Percentiles rank a stretch among this genome's conserved stretches.
phyloP scores from a whole-genome alignment of 371 early-diverging fungal species.

The Mucor indicus region DNA sequence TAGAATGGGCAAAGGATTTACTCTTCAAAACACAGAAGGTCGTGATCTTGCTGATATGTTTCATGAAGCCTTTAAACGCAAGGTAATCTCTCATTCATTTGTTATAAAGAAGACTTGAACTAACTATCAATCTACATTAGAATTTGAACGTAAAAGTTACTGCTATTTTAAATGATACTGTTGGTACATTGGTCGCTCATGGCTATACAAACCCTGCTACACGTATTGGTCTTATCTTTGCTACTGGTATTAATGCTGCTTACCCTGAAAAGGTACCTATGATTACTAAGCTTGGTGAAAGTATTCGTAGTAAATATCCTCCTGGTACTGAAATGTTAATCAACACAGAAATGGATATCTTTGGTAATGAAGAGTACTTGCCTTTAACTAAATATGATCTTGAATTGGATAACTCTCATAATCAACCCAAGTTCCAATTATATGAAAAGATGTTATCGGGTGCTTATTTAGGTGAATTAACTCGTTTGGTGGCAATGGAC shows the following conservation, averaged over 20 bases:
- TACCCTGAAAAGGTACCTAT: constrained; percentile 25
- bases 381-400: constrained; percentile 83
- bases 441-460: constrained; percentile 95
- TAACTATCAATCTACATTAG: constrained; percentile 26
- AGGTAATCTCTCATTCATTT: constrained; percentile 48
- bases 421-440: constrained; percentile 76
- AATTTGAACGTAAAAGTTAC: constrained; percentile 68
- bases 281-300: constrained; percentile 24
- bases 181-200: constrained; percentile 84
- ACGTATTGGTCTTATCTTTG: constrained; percentile 83
- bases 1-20: constrained; percentile 93
- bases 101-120: no score
- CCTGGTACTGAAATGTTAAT: constrained; percentile 74
- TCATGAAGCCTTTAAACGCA: constrained; percentile 75
- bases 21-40: constrained; percentile 70
- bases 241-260: constrained; percentile 91
- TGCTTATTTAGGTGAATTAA: constrained; percentile 89
- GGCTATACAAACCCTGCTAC: constrained; percentile 79
- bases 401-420: constrained; percentile 68
- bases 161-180: constrained; percentile 93
- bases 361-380: constrained; percentile 64
- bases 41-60: constrained; percentile 81
- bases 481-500: constrained; percentile 72
- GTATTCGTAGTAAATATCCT: constrained; percentile 15
- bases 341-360: constrained; percentile 84